A percentile compares a stretch with the other conserved stretches of the same genome.
Conservation (phyloP, 768 basidiomycete genomes). For the Cubamyces sp. region DNA sequence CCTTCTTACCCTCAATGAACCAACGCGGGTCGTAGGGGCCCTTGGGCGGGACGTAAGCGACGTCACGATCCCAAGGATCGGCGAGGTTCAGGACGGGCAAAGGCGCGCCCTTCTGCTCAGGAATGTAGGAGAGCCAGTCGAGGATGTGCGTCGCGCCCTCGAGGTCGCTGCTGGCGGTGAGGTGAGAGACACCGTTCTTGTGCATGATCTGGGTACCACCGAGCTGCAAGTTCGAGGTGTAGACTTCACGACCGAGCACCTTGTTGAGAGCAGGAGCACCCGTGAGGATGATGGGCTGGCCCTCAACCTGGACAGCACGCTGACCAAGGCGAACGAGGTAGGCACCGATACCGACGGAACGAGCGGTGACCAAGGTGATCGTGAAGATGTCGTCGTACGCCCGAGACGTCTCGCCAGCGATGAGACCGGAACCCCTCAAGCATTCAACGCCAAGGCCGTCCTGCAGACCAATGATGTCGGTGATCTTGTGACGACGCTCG, state of each 20-base stretch:
- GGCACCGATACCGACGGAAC: conserved; percentile 98
- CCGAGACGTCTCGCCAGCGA: conserved; percentile 97
- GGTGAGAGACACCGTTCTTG: conserved; percentile 98
- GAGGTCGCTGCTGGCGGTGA: conserved; percentile 92
- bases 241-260: conserved; percentile 97
- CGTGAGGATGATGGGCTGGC: conserved; percentile 98
- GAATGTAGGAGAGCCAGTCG: conserved; percentile 94
- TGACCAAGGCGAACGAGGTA: conserved; percentile 98
- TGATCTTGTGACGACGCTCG: conserved; percentile 91
- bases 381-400: conserved; percentile 99
- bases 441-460: conserved; percentile 98
- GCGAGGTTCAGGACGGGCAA: conserved; percentile 76
- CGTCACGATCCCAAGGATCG: conserved; percentile 91
- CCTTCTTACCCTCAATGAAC: conserved; percentile 94
- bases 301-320: conserved; percentile 97
- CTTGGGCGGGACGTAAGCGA: conserved; percentile 89
- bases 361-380: conserved; percentile 97
- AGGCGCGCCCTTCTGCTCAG: conserved; percentile 76
- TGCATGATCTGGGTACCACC: conserved; percentile 99
- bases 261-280: conserved; percentile 98
- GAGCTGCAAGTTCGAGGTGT: conserved; percentile 97
- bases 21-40: conserved; percentile 96
- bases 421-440: conserved; percentile 94
- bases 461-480: conserved; percentile 95
- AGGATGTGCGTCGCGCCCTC: conserved; percentile 95